phyloP scores from a whole-genome alignment of 2,329 filamentous ascomycete species.

The Emericellopsis cladophorae region DNA sequence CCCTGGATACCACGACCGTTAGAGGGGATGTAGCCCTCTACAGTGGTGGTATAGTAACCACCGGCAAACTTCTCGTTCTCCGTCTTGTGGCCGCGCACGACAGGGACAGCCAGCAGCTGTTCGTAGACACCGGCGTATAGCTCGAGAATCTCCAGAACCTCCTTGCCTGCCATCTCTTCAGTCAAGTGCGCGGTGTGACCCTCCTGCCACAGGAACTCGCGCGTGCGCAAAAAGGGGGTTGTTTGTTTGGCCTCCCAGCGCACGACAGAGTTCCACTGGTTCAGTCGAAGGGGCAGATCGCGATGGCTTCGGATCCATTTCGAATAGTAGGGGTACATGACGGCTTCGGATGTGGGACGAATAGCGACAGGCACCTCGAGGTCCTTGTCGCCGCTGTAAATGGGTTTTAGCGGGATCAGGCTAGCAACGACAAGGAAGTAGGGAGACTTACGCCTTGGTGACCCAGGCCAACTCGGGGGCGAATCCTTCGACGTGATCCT shows the following conservation, averaged over 20 bases:
- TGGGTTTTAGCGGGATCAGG: neutral
- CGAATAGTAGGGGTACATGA: constrained; percentile 93
- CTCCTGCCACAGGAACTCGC: constrained; percentile 98
- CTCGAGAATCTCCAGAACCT: constrained; percentile 88
- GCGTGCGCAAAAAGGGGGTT: constrained; percentile 74
- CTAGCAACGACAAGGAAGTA: neutral
- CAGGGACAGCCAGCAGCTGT: constrained; percentile 84
- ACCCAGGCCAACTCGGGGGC: constrained; percentile 87
- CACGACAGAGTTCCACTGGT: constrained; percentile 92
- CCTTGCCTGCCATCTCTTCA: constrained; percentile 65
- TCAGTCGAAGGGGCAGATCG: constrained; percentile 84
- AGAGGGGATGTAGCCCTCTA: constrained; percentile 91
- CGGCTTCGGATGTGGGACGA: constrained; percentile 57
- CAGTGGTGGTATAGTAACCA: constrained; percentile 90
- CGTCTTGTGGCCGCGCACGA: constrained; percentile 88
- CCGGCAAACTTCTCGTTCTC: constrained; percentile 98
- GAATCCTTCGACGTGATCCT: constrained; percentile 97
- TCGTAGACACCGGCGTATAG: constrained; percentile 88
- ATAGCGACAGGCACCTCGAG: constrained; percentile 69
- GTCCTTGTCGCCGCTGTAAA: constrained; percentile 68
- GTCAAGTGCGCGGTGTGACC: constrained; percentile 85
- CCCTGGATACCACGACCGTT: constrained; percentile 96
- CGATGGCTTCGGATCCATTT: constrained; percentile 97
- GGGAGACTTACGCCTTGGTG: constrained; percentile 55
- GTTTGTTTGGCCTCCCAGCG: constrained; percentile 96